phyloP scores from a whole-genome alignment of 2,329 filamentous ascomycete species.

The Apiospora rasikravindrae region DNA sequence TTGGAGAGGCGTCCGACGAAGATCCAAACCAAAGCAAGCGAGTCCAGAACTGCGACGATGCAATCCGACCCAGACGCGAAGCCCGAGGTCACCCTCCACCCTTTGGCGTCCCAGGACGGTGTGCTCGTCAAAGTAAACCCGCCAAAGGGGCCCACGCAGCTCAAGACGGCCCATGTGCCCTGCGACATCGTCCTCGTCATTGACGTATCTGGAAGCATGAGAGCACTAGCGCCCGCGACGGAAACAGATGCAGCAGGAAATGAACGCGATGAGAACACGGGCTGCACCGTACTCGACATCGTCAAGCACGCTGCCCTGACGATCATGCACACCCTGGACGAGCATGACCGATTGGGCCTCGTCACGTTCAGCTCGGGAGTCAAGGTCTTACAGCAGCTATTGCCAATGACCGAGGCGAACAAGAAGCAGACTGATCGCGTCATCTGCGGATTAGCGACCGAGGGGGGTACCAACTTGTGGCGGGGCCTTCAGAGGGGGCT shows the following conservation, averaged over 20 bases:
- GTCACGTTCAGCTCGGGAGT: conserved; percentile 56
- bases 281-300: conserved; percentile 62
- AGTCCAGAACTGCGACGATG: too few species aligned
- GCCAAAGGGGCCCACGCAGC: background rate
- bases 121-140: background rate
- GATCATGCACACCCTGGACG: conserved; percentile 60
- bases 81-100: background rate
- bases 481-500: conserved; percentile 58
- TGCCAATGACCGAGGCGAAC: conserved; percentile 50
- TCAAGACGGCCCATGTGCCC: background rate
- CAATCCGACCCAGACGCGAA: background rate
- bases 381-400: conserved; percentile 50
- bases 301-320: conserved; percentile 64
- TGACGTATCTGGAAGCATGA: background rate
- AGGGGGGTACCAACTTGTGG: conserved; percentile 61
- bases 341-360: conserved; percentile 61
- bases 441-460: conserved; percentile 48
- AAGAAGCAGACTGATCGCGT: conserved; percentile 49
- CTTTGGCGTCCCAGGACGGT: background rate
- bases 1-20: too few species aligned
- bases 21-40: background rate
- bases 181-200: background rate
- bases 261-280: conserved; percentile 46
- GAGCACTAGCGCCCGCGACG: background rate
- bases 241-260: too few species aligned